Conservation (phyloP, 2,329 filamentous ascomycete species). For the Xylaria sp. region DNA sequence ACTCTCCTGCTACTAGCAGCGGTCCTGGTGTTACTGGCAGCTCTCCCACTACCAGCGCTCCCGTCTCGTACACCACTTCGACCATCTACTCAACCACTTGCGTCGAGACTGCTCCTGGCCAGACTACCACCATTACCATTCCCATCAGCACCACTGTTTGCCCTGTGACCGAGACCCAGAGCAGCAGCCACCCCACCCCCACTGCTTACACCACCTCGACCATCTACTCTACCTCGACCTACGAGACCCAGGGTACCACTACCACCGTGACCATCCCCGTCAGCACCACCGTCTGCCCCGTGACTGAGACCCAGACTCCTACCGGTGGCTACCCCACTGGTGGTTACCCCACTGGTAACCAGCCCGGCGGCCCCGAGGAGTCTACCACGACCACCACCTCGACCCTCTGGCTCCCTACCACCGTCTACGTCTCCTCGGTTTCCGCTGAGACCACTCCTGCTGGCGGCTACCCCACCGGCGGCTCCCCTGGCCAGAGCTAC, state of each 20-base stretch:
- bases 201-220: constrained; percentile 47
- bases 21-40: constrained; percentile 10
- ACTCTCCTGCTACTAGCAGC: constrained; percentile 6
- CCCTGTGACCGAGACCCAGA: constrained; percentile 33
- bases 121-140: constrained; percentile 43
- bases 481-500: constrained; percentile 3
- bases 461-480: constrained; percentile 23
- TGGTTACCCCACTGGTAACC: constrained; percentile 20
- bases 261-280: constrained; percentile 42
- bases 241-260: constrained; percentile 38
- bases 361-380: constrained; percentile 27
- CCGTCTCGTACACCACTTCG: constrained; percentile 46
- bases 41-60: constrained; percentile 21
- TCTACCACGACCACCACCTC: constrained; percentile 38
- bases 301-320: constrained; percentile 32
- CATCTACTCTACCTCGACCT: constrained; percentile 46
- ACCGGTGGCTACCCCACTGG: constrained; percentile 18
- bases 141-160: constrained; percentile 44
- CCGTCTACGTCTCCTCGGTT: constrained; percentile 35
- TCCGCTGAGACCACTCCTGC: constrained; percentile 24
- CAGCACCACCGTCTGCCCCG: constrained; percentile 43
- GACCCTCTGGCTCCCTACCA: constrained; percentile 30
- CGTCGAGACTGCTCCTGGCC: constrained; percentile 40
- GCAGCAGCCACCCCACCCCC: constrained; percentile 28
- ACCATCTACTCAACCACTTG: constrained; percentile 48